Evolutionary conservation across 2,329 filamentous ascomycete genomes (phyloP).

Genomic region (Aspergillus persii): DNA sequence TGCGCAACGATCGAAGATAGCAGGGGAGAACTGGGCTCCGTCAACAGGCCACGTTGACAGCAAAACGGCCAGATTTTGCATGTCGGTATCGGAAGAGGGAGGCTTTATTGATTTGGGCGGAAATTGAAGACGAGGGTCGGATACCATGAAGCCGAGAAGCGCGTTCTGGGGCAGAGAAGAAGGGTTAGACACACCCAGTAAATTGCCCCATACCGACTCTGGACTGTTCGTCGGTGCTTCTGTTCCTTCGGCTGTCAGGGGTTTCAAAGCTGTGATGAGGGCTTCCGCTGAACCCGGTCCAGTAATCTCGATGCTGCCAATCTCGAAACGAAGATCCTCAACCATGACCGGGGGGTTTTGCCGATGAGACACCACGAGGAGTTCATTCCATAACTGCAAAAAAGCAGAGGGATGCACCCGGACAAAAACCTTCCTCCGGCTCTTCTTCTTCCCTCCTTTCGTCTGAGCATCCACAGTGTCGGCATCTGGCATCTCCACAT

Average conservation of each 20-base stretch:
- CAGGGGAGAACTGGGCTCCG: slow-evolving; percentile 43
- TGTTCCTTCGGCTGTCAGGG: slow-evolving; percentile 28
- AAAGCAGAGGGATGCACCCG: slow-evolving; percentile 79
- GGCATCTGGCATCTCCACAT: slow-evolving; percentile 38
- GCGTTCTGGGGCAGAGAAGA: slow-evolving; percentile 67
- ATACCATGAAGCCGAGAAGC: slow-evolving; percentile 68
- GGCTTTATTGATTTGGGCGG: slow-evolving; percentile 62
- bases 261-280: slow-evolving; percentile 66
- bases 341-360: slow-evolving; percentile 61
- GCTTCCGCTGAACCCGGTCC: slow-evolving; percentile 78
- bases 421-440: slow-evolving; percentile 61
- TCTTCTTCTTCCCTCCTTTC: slow-evolving; percentile 28
- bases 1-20: slow-evolving; percentile 66
- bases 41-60: slow-evolving; percentile 70
- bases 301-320: slow-evolving; percentile 68
- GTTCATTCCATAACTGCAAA: slow-evolving; percentile 61
- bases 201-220: slow-evolving; percentile 40
- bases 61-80: slow-evolving; percentile 54
- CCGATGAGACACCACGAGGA: slow-evolving; percentile 58
- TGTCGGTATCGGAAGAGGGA: slow-evolving; percentile 34
- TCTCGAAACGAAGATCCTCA: slow-evolving; percentile 68
- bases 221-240: slow-evolving; percentile 28
- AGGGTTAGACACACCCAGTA: slow-evolving; percentile 61
- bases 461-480: slow-evolving; percentile 13
- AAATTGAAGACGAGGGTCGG: slow-evolving; percentile 77